phyloP scores from a whole-genome alignment of 2,329 filamentous ascomycete genomes.

The Capronia epimyces region DNA sequence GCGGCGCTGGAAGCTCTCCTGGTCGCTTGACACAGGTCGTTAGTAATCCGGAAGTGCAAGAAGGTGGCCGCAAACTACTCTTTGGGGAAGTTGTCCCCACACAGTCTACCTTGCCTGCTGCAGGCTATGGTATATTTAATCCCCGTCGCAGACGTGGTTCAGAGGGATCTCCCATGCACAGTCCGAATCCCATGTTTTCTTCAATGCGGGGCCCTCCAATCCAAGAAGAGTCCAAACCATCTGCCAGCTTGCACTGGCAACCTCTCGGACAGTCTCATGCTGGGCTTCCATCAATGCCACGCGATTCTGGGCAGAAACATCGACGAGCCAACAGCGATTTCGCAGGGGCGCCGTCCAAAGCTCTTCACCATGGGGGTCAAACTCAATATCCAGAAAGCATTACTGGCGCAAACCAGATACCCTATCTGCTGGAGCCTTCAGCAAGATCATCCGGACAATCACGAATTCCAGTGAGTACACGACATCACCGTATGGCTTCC shows the following conservation, averaged over 20 bases:
- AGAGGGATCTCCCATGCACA: slow-evolving; percentile 59
- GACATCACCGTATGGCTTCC: slow-evolving; percentile 18
- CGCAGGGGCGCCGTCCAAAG: slow-evolving; percentile 7
- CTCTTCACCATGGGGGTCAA: not conserved
- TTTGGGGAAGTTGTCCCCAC: slow-evolving; percentile 71
- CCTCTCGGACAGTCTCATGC: not conserved
- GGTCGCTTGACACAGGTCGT: slow-evolving; percentile 4
- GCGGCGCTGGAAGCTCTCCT: slow-evolving; percentile 2
- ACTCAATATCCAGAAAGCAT: slow-evolving; percentile 1
- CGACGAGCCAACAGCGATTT: slow-evolving; percentile 27
- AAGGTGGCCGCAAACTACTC: slow-evolving; percentile 49
- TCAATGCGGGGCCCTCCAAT: not conserved
- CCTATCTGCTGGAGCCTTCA: not conserved
- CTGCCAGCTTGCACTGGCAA: not conserved
- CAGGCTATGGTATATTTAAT: slow-evolving; percentile 57
- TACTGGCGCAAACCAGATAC: not conserved
- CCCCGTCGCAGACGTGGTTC: slow-evolving; percentile 58
- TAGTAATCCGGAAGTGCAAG: slow-evolving; percentile 18
- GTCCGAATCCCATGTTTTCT: slow-evolving; percentile 42
- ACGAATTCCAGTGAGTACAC: slow-evolving; percentile 23
- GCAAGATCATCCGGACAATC: slow-evolving; percentile 11
- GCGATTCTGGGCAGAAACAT: slow-evolving; percentile 11
- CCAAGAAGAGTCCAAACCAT: slow-evolving; percentile 1
- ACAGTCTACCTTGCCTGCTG: slow-evolving; percentile 32
- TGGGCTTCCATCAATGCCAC: not conserved